Base-by-base conservation (phyloP, 192 early-diverging fungal genomes). In the Endogone sp. region DNA sequence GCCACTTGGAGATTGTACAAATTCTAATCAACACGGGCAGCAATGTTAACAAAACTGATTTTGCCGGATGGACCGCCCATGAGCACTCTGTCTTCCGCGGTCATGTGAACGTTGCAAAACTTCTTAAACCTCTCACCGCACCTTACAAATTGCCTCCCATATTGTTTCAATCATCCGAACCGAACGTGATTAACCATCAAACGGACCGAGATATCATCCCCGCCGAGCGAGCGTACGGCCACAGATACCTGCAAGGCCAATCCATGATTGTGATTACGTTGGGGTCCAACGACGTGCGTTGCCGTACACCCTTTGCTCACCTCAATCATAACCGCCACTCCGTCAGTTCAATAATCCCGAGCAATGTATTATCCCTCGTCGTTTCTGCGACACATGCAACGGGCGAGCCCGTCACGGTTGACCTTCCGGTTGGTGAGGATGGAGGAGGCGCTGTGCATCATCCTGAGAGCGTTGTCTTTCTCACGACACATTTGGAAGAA, bases 31-130 rank as follows among this genome's bases (percentile, higher is more conserved):
- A 75, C 11, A 84, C 81, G 3, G 81, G 86, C 21, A 88, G 86
- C 21, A 70, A 84, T 58, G 71, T 72, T 6, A 72, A 81, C 60
- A 37, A 71, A 3, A 68, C 71, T 16, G 89, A 89, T 63, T 63
- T 64, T 32, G 79, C 76, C 23, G 80, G 79, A 0, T 88, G 86
- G 78, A 87, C 78, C 26, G 82, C 89, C 25, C 85, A 87, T 64
- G 86, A 88, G 64, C 82, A 89, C 64, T 86, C 89, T 3, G 75
- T 88, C 0, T 89, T 88, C 63, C 72, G 84, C 8, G 89, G 85
- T 25, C 80, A 85, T 54, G 70, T 75, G 56, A 73, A 65, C 16
- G 77, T 87, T 9, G 84, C 84, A 20, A 71, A 66, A 2, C 56
- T 86, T 59, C 77, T 89, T 21, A 77, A 78, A 20, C 81, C 83